These are phyloP conservation scores for Beauveria bassiana DNA, from an alignment of 2,329 filamentous ascomycete species.

Conservation along the genomic window DNA sequence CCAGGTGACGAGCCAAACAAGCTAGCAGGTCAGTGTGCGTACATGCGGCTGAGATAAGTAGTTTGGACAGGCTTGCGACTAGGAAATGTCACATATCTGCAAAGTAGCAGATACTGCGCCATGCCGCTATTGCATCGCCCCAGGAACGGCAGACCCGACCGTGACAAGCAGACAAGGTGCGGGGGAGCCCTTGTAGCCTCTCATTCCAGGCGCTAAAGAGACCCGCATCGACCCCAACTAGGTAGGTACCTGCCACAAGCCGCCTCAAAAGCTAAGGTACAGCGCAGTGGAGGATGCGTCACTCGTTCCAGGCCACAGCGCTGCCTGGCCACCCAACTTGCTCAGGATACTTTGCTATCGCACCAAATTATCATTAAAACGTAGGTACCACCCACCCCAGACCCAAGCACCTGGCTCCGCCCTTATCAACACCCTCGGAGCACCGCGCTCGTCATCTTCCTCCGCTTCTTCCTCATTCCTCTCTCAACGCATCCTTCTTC, in stretches of 20 bases:
- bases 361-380: background rate
- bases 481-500: conserved; percentile 18
- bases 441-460: conserved; percentile 14
- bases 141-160: conserved; percentile 8
- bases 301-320: conserved; percentile 6
- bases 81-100: background rate
- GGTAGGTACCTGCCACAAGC: background rate
- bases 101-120: background rate
- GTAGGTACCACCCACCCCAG: background rate
- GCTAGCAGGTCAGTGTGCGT: background rate
- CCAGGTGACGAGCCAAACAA: background rate
- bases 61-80: background rate
- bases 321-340: background rate
- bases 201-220: background rate
- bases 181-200: background rate
- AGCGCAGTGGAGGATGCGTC: conserved; percentile 11
- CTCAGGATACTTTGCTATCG: background rate
- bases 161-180: conserved; percentile 3
- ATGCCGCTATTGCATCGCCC: conserved; percentile 5
- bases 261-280: background rate
- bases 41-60: conserved; percentile 3
- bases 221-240: background rate
- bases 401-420: conserved; percentile 1
- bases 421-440: conserved; percentile 13
- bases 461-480: conserved; percentile 17